Conservation (phyloP, 169 alveolate genomes). For the Ichthyophthirius multifiliis region DNA sequence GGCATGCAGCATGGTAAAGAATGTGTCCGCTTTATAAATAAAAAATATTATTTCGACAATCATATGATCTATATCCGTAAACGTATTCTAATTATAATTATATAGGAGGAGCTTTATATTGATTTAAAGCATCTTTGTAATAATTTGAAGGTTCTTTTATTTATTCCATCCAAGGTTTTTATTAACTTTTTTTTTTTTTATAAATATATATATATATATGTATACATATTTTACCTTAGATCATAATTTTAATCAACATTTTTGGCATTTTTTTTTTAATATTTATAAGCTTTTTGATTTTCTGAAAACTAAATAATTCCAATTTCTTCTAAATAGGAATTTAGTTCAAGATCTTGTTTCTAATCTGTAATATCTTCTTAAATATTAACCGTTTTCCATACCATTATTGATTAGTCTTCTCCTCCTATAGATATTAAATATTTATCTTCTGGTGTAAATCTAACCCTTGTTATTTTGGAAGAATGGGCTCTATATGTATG, state of each 20-base stretch:
- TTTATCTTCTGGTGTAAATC: conserved; percentile 73
- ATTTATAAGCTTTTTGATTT: too few relatives aligned
- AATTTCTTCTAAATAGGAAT: conserved; percentile 7
- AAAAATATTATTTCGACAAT: conserved; percentile 72
- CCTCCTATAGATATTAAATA: conserved; percentile 77
- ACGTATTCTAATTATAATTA: conserved; percentile 69
- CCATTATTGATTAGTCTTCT: conserved; percentile 81
- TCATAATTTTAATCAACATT: conserved; percentile 70
- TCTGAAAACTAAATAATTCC: too few relatives aligned
- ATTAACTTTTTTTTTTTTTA: conserved; percentile 5
- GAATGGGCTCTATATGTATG: conserved; percentile 81
- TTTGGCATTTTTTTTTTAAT: too few relatives aligned
- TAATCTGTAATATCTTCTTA: too few relatives aligned
- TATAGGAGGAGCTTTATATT: conserved; percentile 64
- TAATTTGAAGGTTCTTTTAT: conserved; percentile 64
- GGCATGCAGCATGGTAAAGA: conserved; percentile 82
- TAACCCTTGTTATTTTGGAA: conserved; percentile 76
- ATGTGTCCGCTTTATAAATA: conserved; percentile 61
- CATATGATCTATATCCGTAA: conserved; percentile 83
- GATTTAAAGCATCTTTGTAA: conserved; percentile 58
- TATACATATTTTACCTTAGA: conserved; percentile 20
- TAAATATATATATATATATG: background rate
- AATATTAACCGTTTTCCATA: conserved; percentile 83
- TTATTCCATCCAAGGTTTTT: conserved; percentile 82
- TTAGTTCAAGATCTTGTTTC: conserved; percentile 54